Base-by-base conservation (phyloP, 441 rosid species). In the Biscutella auriculata region DNA sequence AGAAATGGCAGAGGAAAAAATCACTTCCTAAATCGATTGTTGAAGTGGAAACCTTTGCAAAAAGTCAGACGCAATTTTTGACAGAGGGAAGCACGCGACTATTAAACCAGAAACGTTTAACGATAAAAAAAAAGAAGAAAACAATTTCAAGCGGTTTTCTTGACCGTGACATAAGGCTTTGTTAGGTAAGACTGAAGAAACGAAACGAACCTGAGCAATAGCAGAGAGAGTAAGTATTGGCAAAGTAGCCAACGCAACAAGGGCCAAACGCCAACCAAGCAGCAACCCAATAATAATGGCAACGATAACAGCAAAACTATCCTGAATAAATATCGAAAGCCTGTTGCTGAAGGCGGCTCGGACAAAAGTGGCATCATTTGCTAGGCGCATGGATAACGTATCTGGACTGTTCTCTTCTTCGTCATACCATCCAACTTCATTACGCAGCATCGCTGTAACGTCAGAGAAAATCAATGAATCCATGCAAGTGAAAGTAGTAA, bases 351-450 rank as follows among this genome's bases (percentile, higher is more conserved):
- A 85, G 63, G 97, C 88, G 40, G 99, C 95, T 40, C 96, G 76
- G 28, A 89, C 99, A 68, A 84, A 85, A 39, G 97, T 87, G 63
- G 99, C 99, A 82, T 93, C 99, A 76, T 84, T 93, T 29, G 99
- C 99, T 76, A 93, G 75, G 56, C 91, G 93, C 93, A 85, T 85
- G 46, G 97, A 85, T 62, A 93, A 69, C 15, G 82, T 82, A 68
- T 85, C 96, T 6, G 97, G 88, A 67, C 88, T 89, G 56, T 93
- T 87, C 26, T 89, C 97, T 75, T 93, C 97, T 55, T 93, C 89
- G 73, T 93, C 99, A 81, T 79, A 93, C 99, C 99, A 93, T 62
- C 95, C 99, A 69, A 85, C 91, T 78, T 93, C 99, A 78, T 93
- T 93, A 58, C 87, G 90, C 67, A 93, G 79, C 90, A 93, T 89